Evolutionary conservation across 345 rosid species (phyloP).

Genomic region (Citrus sp.): DNA sequence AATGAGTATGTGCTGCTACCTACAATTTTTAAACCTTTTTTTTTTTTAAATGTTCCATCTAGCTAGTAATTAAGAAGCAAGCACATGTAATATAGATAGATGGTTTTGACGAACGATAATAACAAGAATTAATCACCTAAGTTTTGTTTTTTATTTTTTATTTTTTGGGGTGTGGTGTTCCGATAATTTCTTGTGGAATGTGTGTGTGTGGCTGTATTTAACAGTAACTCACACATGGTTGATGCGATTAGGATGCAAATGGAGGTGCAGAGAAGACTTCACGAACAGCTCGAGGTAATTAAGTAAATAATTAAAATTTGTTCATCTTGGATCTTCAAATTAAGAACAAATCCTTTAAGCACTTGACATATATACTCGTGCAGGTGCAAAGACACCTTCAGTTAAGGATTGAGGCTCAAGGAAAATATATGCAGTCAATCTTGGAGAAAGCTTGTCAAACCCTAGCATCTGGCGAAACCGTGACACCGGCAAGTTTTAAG

Average conservation of each 20-base stretch:
- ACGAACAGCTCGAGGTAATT: conserved; percentile 92
- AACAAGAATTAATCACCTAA: neutral
- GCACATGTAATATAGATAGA: neutral
- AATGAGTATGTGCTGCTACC: conserved; percentile 61
- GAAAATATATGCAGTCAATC: conserved; percentile 96
- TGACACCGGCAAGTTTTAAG: conserved; percentile 51
- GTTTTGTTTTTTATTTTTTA: conserved; percentile 9
- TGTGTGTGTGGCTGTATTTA: conserved; percentile 23
- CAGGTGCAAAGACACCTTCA: conserved; percentile 98
- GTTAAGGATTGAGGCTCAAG: conserved; percentile 97
- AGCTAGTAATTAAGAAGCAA: neutral
- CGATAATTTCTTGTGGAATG: conserved; percentile 26
- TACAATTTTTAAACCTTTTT: neutral
- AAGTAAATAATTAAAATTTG: no score
- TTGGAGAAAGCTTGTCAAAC: conserved; percentile 95
- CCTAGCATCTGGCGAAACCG: conserved; percentile 62
- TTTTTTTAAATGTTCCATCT: neutral
- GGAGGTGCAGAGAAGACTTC: conserved; percentile 99
- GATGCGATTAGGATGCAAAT: conserved; percentile 91
- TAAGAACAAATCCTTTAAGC: neutral
- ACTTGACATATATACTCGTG: neutral
- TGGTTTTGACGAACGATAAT: neutral
- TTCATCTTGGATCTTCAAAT: neutral
- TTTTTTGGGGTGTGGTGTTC: conserved; percentile 11
- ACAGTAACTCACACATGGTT: conserved; percentile 47